A percentile compares a stretch with the other conserved stretches of the same genome.
Conservation (phyloP, 1,139 yeast genomes). For the Hemisphaericaspora subhashii region DNA sequence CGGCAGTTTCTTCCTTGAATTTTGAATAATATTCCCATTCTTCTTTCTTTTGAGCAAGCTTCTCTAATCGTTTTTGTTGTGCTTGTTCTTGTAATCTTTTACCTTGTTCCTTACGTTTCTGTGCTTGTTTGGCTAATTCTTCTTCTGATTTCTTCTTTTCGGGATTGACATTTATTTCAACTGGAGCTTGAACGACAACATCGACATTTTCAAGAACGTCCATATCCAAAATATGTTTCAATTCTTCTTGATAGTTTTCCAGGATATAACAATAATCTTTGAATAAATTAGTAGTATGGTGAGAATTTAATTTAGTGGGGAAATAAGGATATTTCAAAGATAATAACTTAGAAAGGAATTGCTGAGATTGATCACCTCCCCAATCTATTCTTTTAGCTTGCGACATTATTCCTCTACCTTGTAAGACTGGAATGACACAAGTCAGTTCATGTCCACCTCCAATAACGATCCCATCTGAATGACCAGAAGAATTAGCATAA, state of each 20-base stretch:
- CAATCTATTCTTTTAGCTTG: constrained; percentile 83
- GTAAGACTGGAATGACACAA: constrained; percentile 74
- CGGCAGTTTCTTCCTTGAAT: constrained; percentile 53
- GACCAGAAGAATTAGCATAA: constrained; percentile 45
- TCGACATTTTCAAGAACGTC: constrained; percentile 67
- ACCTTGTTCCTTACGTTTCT: constrained; percentile 83
- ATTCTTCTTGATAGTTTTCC: constrained; percentile 63
- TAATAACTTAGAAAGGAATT: constrained; percentile 61
- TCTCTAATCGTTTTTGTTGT: constrained; percentile 77
- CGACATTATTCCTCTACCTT: constrained; percentile 62
- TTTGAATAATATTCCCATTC: constrained; percentile 72
- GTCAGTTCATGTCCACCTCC: constrained; percentile 85
- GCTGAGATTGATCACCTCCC: constrained; percentile 82
- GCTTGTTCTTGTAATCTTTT: constrained; percentile 91
- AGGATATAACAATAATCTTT: constrained; percentile 81
- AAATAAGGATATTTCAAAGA: constrained; percentile 88
- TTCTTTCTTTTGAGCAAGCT: constrained; percentile 74
- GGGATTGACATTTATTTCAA: constrained; percentile 45
- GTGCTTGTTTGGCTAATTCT: constrained; percentile 74
- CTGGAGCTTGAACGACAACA: constrained; percentile 79
- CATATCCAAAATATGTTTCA: constrained; percentile 56
- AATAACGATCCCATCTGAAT: constrained; percentile 63
- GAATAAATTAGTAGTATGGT: constrained; percentile 67
- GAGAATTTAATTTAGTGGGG: constrained; percentile 66
- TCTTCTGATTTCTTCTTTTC: constrained; percentile 80